These are phyloP conservation scores for Mycena rosella DNA, from an alignment of 768 basidiomycete species.

Conservation along the genomic window DNA sequence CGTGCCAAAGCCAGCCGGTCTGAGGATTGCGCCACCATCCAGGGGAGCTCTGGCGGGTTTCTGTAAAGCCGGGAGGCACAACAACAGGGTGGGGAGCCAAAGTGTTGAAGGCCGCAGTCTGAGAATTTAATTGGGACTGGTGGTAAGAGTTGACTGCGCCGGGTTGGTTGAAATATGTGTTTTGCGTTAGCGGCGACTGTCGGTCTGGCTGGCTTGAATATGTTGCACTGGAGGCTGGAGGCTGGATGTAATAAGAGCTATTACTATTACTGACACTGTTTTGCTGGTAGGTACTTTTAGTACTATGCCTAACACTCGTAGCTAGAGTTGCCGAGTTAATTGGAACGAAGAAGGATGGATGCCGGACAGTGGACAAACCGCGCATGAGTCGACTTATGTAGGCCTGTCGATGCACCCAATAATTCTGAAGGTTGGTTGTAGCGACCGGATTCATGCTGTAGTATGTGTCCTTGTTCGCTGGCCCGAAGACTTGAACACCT, in stretches of 20 bases:
- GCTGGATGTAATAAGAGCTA: slow-evolving; percentile 6
- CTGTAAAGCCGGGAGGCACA: slow-evolving; percentile 30
- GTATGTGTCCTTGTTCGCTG: slow-evolving; percentile 23
- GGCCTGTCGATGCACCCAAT: slow-evolving; percentile 28
- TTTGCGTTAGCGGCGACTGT: not conserved
- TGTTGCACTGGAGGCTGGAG: not conserved
- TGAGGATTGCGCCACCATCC: slow-evolving; percentile 28
- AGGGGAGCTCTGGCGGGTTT: slow-evolving; percentile 12
- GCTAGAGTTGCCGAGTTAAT: not conserved
- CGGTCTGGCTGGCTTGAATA: not conserved
- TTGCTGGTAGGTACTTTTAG: slow-evolving; percentile 15
- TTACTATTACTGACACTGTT: slow-evolving; percentile 20
- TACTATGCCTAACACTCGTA: slow-evolving; percentile 16
- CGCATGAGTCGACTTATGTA: slow-evolving; percentile 18
- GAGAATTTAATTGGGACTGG: not conserved
- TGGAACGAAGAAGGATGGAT: too few species aligned
- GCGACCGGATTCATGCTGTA: slow-evolving; percentile 27
- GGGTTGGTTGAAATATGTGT: not conserved
- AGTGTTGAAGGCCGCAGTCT: slow-evolving; percentile 9
- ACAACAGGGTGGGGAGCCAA: slow-evolving; percentile 21
- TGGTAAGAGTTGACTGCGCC: not conserved
- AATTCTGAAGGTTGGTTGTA: slow-evolving; percentile 25
- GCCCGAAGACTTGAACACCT: slow-evolving; percentile 5
- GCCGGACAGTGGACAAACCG: not conserved
- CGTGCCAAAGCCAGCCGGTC: slow-evolving; percentile 33